These are phyloP conservation scores for Vitis amurensis DNA, from an alignment of 164 flowering plant species.

Conservation along the genomic window DNA sequence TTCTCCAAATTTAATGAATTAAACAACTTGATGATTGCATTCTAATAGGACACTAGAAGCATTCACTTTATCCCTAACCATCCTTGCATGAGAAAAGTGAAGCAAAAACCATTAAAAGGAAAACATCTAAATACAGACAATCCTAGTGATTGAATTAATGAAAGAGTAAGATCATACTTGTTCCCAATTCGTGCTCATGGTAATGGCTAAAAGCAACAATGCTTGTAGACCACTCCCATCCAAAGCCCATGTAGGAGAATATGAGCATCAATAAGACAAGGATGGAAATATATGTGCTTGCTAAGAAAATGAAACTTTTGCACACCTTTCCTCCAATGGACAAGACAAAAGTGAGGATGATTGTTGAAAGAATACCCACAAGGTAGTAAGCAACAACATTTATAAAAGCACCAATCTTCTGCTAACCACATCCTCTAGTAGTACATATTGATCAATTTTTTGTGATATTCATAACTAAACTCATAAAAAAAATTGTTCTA, in stretches of 20 bases:
- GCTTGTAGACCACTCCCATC: conserved; percentile 50
- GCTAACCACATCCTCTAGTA: conserved; percentile 47
- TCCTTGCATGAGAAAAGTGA: no score
- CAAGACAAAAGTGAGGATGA: conserved; percentile 29
- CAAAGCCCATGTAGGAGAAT: conserved; percentile 40
- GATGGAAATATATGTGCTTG: neutral
- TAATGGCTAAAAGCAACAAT: conserved; percentile 25
- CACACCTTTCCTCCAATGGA: conserved; percentile 38
- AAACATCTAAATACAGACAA: no score
- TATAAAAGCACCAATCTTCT: conserved; percentile 36
- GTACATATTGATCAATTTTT: conserved; percentile 14
- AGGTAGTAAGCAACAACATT: conserved; percentile 36
- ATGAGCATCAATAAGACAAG: conserved; percentile 3
- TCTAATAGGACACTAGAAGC: no score
- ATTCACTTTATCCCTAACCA: no score
- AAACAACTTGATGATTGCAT: no score
- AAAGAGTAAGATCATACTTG: no score
- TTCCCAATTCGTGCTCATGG: conserved; percentile 12
- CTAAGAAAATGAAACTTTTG: neutral
- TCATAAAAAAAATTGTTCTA: no score
- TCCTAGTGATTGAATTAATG: no score
- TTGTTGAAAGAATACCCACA: conserved; percentile 34
- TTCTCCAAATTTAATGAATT: no score
- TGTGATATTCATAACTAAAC: no score
- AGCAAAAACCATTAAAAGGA: no score